These are phyloP conservation scores for Xanthoconium separans DNA, from an alignment of 1,284 basidiomycete genomes.

Conservation along the genomic window DNA sequence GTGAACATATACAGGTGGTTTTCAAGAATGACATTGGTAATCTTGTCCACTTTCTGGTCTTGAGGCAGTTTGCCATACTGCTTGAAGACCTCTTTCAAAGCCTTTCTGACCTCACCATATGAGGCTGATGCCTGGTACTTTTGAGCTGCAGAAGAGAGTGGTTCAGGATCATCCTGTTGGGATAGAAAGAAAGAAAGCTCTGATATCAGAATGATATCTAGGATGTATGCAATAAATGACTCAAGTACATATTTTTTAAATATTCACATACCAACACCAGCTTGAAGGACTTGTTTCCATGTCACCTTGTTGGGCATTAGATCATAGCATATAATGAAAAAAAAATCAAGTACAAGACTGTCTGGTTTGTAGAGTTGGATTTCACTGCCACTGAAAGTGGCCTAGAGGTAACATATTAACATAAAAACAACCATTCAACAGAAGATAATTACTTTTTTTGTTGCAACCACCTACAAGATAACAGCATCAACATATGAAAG, in stretches of 20 bases:
- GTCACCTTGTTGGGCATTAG: not conserved
- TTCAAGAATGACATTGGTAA: not conserved
- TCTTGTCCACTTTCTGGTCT: not conserved
- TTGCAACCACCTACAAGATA: not conserved
- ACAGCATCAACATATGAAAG: not conserved
- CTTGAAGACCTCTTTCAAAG: not conserved
- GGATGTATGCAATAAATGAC: not conserved
- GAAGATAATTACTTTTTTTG: not conserved
- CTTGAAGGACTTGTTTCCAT: not conserved
- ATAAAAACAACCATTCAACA: not conserved
- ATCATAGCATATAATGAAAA: not conserved
- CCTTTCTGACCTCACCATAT: not conserved
- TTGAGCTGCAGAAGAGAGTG: not conserved
- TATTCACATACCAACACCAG: not conserved
- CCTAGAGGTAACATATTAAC: not conserved
- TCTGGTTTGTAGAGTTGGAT: not conserved
- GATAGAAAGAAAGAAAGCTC: not conserved
- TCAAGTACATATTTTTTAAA: too few relatives aligned
- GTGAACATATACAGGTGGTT: not conserved
- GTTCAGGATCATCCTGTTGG: not conserved
- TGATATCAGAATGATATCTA: not conserved
- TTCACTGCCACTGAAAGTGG: not conserved
- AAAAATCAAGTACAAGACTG: not conserved
- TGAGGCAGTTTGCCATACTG: not conserved
- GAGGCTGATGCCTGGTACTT: not conserved